Percentiles rank a stretch among this genome's conserved stretches.
Evolutionary conservation across 2,329 filamentous ascomycete species (phyloP).

Genomic region (Didymella lethalis): DNA sequence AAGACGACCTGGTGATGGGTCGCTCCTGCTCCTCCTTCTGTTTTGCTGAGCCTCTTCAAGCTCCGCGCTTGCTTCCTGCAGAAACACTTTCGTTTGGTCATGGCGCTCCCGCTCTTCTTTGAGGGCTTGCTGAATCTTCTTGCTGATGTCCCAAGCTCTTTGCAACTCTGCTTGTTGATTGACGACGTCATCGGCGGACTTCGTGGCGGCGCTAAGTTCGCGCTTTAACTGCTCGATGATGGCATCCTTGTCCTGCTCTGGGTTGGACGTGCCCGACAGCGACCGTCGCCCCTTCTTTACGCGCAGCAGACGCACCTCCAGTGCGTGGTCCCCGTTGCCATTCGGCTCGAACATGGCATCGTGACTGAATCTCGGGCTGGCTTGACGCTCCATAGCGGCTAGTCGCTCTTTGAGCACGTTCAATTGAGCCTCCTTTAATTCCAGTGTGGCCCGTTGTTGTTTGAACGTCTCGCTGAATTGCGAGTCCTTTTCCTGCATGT

Average conservation of each 20-base stretch:
- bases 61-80: conserved; percentile 33
- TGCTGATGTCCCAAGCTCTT: conserved; percentile 44
- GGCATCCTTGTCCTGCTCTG: conserved; percentile 40
- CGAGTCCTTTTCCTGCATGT: conserved; percentile 41
- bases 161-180: conserved; percentile 42
- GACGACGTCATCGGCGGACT: conserved; percentile 33
- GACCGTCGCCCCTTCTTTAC: conserved; percentile 41
- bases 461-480: conserved; percentile 37
- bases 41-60: conserved; percentile 25
- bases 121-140: conserved; percentile 39
- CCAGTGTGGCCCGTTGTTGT: conserved; percentile 39
- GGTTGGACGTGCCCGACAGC: conserved; percentile 15
- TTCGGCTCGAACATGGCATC: conserved; percentile 24
- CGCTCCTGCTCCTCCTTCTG: conserved; percentile 21
- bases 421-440: conserved; percentile 44
- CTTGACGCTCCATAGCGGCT: conserved; percentile 34
- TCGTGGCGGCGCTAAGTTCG: conserved; percentile 33
- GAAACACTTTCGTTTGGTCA: conserved; percentile 35
- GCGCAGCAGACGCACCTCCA: conserved; percentile 42
- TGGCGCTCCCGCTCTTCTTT: conserved; percentile 41
- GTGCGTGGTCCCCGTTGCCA: conserved; percentile 38
- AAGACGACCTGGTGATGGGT: conserved; percentile 28
- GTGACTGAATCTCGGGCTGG: conserved; percentile 23
- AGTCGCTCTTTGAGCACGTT: conserved; percentile 42
- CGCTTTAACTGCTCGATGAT: conserved; percentile 41